A percentile compares a stretch with the other conserved stretches of the same genome.
Evolutionary conservation across 768 basidiomycete species (phyloP).

Genomic region (Trametes coccinea): DNA sequence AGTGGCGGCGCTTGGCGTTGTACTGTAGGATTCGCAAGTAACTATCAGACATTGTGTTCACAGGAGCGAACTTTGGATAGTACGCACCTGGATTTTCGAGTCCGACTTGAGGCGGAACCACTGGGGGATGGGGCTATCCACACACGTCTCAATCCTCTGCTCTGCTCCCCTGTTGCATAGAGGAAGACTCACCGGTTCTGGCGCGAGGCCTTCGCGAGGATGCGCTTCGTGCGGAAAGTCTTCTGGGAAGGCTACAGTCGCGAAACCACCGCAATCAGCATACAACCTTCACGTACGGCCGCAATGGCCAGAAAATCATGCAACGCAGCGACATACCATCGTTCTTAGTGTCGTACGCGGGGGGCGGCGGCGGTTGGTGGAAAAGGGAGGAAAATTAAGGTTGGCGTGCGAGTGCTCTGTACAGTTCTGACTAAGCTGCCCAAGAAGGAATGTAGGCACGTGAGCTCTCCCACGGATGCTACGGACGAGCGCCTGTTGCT

Average conservation of each 20-base stretch:
- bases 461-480: conserved; percentile 14
- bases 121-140: conserved; percentile 87
- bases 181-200: conserved; percentile 78
- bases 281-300: conserved; percentile 8
- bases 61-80: background rate
- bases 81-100: conserved; percentile 83
- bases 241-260: conserved; percentile 91
- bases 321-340: conserved; percentile 30
- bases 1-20: conserved; percentile 97
- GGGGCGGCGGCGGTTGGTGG: conserved; percentile 26
- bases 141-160: background rate
- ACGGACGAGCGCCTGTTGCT: background rate
- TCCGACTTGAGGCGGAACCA: conserved; percentile 99
- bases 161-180: background rate
- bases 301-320: background rate
- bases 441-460: conserved; percentile 2
- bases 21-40: conserved; percentile 48
- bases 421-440: conserved; percentile 36
- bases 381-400: conserved; percentile 32
- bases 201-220: conserved; percentile 91
- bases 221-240: conserved; percentile 95
- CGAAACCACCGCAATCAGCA: conserved; percentile 48
- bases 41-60: background rate
- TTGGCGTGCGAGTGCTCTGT: conserved; percentile 29
- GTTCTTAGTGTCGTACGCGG: conserved; percentile 32